Percentiles rank a stretch among this genome's conserved stretches.
These are phyloP conservation scores for Suhomyces taliae DNA, from an alignment of 1,139 yeast species.

Conservation along the genomic window DNA sequence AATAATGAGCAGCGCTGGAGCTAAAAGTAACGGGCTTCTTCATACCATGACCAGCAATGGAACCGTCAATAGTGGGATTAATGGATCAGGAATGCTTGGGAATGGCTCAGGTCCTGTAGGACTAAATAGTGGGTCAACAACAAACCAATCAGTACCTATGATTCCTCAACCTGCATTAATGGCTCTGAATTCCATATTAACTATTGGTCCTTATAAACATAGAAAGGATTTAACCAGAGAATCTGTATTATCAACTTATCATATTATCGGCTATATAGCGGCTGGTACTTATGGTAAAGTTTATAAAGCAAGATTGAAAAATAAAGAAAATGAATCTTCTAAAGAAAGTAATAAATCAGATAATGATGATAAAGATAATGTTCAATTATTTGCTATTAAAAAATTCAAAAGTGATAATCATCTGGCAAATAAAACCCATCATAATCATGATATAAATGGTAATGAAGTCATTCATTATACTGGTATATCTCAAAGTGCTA, in stretches of 20 bases:
- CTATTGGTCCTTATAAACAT: conserved; percentile 69
- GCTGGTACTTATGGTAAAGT: conserved; percentile 99
- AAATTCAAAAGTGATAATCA: conserved; percentile 94
- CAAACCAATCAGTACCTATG: conserved; percentile 17
- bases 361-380: conserved; percentile 3
- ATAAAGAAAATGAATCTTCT: conserved; percentile 16
- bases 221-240: conserved; percentile 70
- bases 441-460: conserved; percentile 53
- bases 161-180: conserved; percentile 49
- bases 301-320: conserved; percentile 72
- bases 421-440: conserved; percentile 32
- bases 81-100: conserved; percentile 4
- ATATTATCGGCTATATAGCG: conserved; percentile 91
- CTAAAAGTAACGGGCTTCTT: conserved; percentile 4
- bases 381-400: conserved; percentile 73
- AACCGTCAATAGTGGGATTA: neutral
- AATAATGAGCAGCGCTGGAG: neutral
- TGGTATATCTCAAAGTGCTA: conserved; percentile 95
- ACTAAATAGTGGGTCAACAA: neutral
- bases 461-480: conserved; percentile 83
- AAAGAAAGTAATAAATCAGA: conserved; percentile 2
- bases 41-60: conserved; percentile 7
- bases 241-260: conserved; percentile 78
- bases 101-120: conserved; percentile 2
- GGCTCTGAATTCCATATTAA: conserved; percentile 68